phyloP scores from a whole-genome alignment of 116 monocot species.

The Trichopus zeylanicus region DNA sequence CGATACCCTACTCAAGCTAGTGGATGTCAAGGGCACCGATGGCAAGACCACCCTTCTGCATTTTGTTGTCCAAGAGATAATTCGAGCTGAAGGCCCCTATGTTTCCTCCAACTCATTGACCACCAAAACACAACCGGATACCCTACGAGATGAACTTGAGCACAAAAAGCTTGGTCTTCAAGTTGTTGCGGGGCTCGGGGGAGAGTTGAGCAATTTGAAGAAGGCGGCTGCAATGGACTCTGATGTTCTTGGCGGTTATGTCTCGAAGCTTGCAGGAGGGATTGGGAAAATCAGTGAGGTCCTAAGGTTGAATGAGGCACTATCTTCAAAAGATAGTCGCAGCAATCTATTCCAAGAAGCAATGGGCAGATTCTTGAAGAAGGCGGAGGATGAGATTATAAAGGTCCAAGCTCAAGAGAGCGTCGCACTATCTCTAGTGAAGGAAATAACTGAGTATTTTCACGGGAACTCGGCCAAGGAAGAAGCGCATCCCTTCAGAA shows the following conservation, averaged over 20 bases:
- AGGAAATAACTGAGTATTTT: slow-evolving; percentile 63
- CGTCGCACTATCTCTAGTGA: slow-evolving; percentile 28
- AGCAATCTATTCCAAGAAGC: slow-evolving; percentile 29
- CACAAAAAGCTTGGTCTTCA: slow-evolving; percentile 47
- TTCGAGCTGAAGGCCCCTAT: slow-evolving; percentile 53
- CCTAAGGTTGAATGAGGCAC: slow-evolving; percentile 23
- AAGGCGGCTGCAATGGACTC: slow-evolving; percentile 72
- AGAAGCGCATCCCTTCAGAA: slow-evolving; percentile 63
- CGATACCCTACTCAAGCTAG: slow-evolving; percentile 75
- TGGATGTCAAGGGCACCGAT: slow-evolving; percentile 74
- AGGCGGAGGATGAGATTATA: slow-evolving; percentile 44
- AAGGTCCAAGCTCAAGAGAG: slow-evolving; percentile 43
- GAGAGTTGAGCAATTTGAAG: slow-evolving; percentile 63
- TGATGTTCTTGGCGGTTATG: slow-evolving; percentile 42
- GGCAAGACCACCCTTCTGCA: slow-evolving; percentile 87
- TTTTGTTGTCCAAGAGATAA: slow-evolving; percentile 83
- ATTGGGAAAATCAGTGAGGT: slow-evolving; percentile 47
- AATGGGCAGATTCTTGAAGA: slow-evolving; percentile 46
- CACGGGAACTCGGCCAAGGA: slow-evolving; percentile 62
- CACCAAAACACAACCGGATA: slow-evolving; percentile 7
- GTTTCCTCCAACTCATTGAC: slow-evolving; percentile 7
- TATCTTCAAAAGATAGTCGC: slow-evolving; percentile 6
- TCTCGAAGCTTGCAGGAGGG: slow-evolving; percentile 45
- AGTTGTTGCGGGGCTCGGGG: slow-evolving; percentile 50
- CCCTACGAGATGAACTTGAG: slow-evolving; percentile 29